These are phyloP conservation scores for Rhynchosporium secalis DNA, from an alignment of 2,329 filamentous ascomycete species.

Conservation along the genomic window DNA sequence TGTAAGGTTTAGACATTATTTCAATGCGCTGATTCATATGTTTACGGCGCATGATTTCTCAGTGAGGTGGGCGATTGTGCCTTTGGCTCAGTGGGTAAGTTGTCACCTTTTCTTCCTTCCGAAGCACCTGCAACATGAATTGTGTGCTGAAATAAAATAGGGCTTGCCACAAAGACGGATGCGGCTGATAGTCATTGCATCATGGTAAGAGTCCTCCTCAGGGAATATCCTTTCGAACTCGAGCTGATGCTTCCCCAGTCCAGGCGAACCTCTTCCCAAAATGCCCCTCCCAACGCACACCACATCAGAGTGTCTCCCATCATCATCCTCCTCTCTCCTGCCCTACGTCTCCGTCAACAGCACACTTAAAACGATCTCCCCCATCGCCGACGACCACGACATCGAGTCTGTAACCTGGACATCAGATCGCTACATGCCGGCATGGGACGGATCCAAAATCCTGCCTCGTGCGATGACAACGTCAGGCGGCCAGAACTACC, in stretches of 20 bases:
- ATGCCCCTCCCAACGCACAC: slow-evolving; percentile 65
- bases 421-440: slow-evolving; percentile 18
- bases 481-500: slow-evolving; percentile 60
- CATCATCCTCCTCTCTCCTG: slow-evolving; percentile 34
- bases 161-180: slow-evolving; percentile 34
- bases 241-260: slow-evolving; percentile 44
- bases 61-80: slow-evolving; percentile 65
- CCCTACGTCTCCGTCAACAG: slow-evolving; percentile 46
- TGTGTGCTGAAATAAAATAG: slow-evolving; percentile 16
- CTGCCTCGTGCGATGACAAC: slow-evolving; percentile 64
- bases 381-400: slow-evolving; percentile 44
- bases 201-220: slow-evolving; percentile 38
- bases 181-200: slow-evolving; percentile 57
- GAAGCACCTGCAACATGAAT: background rate
- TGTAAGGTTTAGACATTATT: slow-evolving; percentile 53
- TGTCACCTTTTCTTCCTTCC: background rate
- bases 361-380: slow-evolving; percentile 35
- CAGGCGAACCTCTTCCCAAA: slow-evolving; percentile 67
- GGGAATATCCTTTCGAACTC: background rate
- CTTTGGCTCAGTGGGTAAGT: slow-evolving; percentile 48
- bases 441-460: slow-evolving; percentile 49
- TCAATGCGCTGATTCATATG: slow-evolving; percentile 60
- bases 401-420: slow-evolving; percentile 32
- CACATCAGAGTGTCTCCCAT: slow-evolving; percentile 38
- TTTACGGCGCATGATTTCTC: slow-evolving; percentile 68